Conservation (phyloP, 768 basidiomycete genomes). For the Trametes gibbosa region DNA sequence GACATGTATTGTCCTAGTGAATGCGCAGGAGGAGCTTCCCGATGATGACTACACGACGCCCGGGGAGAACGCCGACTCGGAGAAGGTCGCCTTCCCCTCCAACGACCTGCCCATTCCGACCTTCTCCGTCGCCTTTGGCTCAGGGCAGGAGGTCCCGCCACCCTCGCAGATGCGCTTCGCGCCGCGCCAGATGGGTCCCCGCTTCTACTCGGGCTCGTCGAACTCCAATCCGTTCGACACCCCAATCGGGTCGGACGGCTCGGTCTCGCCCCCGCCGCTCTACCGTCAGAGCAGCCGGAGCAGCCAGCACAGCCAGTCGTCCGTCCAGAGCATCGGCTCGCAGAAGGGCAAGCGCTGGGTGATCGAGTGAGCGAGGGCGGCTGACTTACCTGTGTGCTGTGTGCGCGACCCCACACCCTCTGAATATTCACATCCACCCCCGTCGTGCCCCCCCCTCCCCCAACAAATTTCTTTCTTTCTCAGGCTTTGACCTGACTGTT, state of each 20-base stretch:
- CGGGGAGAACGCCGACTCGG: constrained; percentile 36
- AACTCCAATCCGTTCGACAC: constrained; percentile 37
- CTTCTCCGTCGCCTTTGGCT: constrained; percentile 39
- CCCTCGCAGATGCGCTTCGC: constrained; percentile 38
- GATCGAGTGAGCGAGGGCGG: constrained; percentile 59
- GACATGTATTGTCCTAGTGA: constrained; percentile 39
- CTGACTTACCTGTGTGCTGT: background rate
- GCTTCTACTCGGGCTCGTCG: constrained; percentile 37
- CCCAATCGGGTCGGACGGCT: constrained; percentile 5
- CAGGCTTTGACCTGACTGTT: background rate
- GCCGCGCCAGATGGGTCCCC: constrained; percentile 41
- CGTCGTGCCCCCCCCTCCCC: constrained; percentile 6
- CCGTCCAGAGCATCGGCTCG: constrained; percentile 29
- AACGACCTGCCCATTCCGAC: constrained; percentile 52
- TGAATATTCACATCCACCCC: background rate
- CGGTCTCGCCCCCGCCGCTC: constrained; percentile 18
- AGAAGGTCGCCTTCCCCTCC: constrained; percentile 64
- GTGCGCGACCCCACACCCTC: background rate
- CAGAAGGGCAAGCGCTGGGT: constrained; percentile 42
- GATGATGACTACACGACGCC: constrained; percentile 36
- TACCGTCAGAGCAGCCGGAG: constrained; percentile 35
- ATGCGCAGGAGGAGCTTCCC: constrained; percentile 48
- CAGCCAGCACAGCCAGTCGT: constrained; percentile 38
- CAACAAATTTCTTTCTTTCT: background rate
- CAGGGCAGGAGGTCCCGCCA: constrained; percentile 34